Evolutionary conservation across 139 green algal species (phyloP), one percentile per base, ranked within the genome.

Genomic region (Volvox africanus): DNA sequence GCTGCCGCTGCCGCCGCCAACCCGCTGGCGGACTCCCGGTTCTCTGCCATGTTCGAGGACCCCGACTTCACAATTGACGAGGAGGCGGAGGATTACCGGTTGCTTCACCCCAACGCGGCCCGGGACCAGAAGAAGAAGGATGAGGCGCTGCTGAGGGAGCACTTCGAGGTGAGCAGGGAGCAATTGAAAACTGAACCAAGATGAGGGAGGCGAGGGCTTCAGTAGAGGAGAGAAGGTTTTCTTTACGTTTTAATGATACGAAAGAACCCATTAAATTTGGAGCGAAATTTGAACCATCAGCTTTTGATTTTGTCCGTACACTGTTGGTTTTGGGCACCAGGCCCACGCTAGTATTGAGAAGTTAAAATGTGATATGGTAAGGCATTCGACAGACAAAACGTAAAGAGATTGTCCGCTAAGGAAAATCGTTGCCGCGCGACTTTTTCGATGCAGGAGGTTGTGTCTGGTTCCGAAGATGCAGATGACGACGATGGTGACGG

Each of bases 31-130:
- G 97, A 98, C 83, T 89, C 93, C 36, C 95, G 97, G 37, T 97
- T 97, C 91, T 80, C 85, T 28, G 95, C 93, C 9, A 96, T 99
- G 96, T 99, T 98, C 84, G 94, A 98, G 84, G 96, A 99, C 91
- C 83, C 93, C 0, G 96, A 94, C 78, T 99, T 98, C 82, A 87
- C 94, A 1, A 94, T 99, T 22, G 97, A 99, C 91, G 96, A 98
- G 93, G 61, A 94, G 12, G 94, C 91, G 20, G 93, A 96, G 0
- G 96, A 98, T 93, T 99, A 97, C 93, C 95, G 94, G 76, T 12
- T 94, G 88, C 94, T 99, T 83, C 97, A 99, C 93, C 97, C 97
- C 92, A 99, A 99, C 92, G 95, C 95, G 32, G 93, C 92, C 18
- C 50, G 77, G 19, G 71, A 89, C 36, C 61, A 67, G 35, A 88